Conservation (phyloP, 2,329 filamentous ascomycete species). For the Colletotrichum coccodes region DNA sequence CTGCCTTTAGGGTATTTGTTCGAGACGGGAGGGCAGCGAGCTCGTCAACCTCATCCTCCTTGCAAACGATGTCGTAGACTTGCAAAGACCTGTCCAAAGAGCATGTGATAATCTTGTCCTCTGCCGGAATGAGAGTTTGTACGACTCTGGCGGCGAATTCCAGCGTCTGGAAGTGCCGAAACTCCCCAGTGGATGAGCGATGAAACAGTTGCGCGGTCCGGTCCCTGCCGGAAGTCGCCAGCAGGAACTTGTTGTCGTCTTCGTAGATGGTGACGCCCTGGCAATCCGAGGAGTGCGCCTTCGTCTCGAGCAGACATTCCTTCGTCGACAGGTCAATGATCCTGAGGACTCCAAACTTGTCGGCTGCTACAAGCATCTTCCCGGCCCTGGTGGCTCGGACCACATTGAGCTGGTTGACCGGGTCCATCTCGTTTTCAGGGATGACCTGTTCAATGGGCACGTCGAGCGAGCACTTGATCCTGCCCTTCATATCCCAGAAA, state of each 20-base stretch:
- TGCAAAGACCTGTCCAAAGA: conserved; percentile 90
- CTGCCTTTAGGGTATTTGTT: conserved; percentile 85
- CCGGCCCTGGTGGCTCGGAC: conserved; percentile 70
- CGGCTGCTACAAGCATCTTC: conserved; percentile 80
- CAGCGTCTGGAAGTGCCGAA: conserved; percentile 89
- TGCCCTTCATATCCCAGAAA: conserved; percentile 84
- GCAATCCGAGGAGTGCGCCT: conserved; percentile 88
- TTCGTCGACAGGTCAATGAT: conserved; percentile 73
- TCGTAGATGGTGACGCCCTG: conserved; percentile 82
- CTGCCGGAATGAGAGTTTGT: conserved; percentile 77
- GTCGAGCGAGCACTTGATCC: conserved; percentile 70
- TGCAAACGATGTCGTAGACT: conserved; percentile 79
- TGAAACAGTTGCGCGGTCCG: conserved; percentile 93
- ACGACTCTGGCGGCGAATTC: conserved; percentile 91
- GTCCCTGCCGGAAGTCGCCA: conserved; percentile 88
- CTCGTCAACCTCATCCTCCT: conserved; percentile 70
- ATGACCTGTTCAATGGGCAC: conserved; percentile 75
- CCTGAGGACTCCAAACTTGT: conserved; percentile 85
- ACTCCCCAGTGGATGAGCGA: conserved; percentile 62
- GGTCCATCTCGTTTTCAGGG: conserved; percentile 60
- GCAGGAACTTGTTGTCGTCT: conserved; percentile 67
- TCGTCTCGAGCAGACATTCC: conserved; percentile 74
- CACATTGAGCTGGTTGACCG: conserved; percentile 68
- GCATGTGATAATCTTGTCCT: conserved; percentile 82
- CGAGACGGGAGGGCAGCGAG: conserved; percentile 82